Conservation (phyloP, 768 basidiomycete species). For the Leccinellum luteum region DNA sequence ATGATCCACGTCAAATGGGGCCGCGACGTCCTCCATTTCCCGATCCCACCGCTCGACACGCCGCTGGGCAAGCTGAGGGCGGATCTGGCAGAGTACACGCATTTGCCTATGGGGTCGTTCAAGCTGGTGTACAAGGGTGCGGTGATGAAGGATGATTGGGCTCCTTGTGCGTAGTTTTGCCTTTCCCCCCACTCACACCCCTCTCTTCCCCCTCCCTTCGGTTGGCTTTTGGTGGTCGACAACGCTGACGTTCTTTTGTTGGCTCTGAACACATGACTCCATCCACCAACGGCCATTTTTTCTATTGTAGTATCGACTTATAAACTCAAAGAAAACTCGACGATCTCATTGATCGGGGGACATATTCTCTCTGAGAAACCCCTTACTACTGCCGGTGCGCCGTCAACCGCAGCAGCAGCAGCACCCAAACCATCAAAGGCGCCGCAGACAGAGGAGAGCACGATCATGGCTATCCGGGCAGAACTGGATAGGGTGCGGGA, state of each 20-base stretch:
- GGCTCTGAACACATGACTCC: neutral
- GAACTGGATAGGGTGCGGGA: slow-evolving; percentile 50
- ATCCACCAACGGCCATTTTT: neutral
- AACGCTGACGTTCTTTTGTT: neutral
- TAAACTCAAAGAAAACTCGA: slow-evolving; percentile 63
- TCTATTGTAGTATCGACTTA: slow-evolving; percentile 63
- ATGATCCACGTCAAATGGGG: slow-evolving; percentile 51
- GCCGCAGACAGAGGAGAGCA: slow-evolving; percentile 38
- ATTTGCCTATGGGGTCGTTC: slow-evolving; percentile 66
- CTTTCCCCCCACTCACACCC: neutral
- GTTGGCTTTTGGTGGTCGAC: neutral
- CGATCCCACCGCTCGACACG: slow-evolving; percentile 56
- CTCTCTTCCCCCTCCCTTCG: neutral
- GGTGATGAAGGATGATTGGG: slow-evolving; percentile 80
- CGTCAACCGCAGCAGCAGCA: neutral
- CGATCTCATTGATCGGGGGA: slow-evolving; percentile 67
- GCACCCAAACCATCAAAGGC: neutral
- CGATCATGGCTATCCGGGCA: slow-evolving; percentile 33
- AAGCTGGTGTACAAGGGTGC: slow-evolving; percentile 90
- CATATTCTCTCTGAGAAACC: slow-evolving; percentile 19
- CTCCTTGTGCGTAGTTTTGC: slow-evolving; percentile 46
- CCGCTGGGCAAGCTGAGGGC: slow-evolving; percentile 57
- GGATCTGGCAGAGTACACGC: slow-evolving; percentile 70
- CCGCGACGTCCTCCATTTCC: slow-evolving; percentile 47
- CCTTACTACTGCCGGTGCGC: neutral